A percentile compares a stretch with the other conserved stretches of the same genome.
Evolutionary conservation across 148 eudicot genomes (phyloP).

Genomic region (Amaranthus palmeri): DNA sequence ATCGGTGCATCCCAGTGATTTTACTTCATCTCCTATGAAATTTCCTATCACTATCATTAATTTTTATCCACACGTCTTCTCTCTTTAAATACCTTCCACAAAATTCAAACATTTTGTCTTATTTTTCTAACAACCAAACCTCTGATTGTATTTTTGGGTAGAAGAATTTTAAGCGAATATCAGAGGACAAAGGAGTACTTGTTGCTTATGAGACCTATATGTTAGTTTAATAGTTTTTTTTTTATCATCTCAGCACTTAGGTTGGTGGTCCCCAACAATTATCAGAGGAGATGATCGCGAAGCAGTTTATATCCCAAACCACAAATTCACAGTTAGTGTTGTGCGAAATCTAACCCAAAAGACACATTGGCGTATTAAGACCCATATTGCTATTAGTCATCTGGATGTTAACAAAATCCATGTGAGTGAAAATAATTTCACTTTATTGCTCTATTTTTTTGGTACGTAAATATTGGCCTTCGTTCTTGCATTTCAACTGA

Average conservation of each 20-base stretch:
- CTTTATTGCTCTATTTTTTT: not conserved
- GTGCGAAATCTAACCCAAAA: constrained; percentile 86
- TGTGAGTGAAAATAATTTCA: constrained; percentile 37
- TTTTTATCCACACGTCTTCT: no score
- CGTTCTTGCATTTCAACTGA: not conserved
- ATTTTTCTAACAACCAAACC: no score
- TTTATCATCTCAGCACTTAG: constrained; percentile 61
- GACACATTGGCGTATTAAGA: constrained; percentile 96
- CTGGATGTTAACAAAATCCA: constrained; percentile 81
- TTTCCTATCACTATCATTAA: no score
- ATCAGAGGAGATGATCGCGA: constrained; percentile 95
- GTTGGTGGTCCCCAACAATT: constrained; percentile 98
- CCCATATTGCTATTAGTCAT: constrained; percentile 81
- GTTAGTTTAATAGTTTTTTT: not conserved
- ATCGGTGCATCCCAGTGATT: no score
- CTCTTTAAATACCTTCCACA: no score
- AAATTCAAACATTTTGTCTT: no score
- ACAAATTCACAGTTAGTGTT: constrained; percentile 84
- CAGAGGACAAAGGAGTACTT: no score
- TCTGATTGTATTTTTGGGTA: no score
- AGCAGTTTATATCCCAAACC: constrained; percentile 91
- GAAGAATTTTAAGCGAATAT: no score
- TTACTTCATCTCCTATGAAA: no score
- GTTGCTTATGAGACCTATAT: not conserved
- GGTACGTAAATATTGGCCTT: not conserved